Evolutionary conservation across 768 basidiomycete species (phyloP), one percentile per base, ranked within the genome.

Genomic region (Rhizopogon vinicolor): DNA sequence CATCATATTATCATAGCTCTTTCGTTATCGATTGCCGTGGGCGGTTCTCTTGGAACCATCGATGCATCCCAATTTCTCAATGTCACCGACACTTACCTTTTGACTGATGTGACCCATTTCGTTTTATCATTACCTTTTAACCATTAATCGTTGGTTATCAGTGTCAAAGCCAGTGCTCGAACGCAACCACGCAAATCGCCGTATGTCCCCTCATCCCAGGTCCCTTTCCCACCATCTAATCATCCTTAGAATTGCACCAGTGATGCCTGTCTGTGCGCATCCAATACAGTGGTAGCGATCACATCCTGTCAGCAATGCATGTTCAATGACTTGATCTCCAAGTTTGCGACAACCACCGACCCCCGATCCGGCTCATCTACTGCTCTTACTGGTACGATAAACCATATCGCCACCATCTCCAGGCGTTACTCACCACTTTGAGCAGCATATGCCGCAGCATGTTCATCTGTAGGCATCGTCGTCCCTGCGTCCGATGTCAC

Each of bases 221-320:
- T 22, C 10, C 25, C 8, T 3, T 5, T 28, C 22, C 5, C 5
- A 8, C 14, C 19, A 28, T 55, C 22, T 48, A 61, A 67, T 61
- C 63, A 43, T 13, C 68, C 74, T 41, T 56, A 76, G 63, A 67
- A 62, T 22, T 88, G 87, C 16, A 71, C 57, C 9, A 58, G 81
- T 58, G 68, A 78, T 35, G 56, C 58, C 18, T 90, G 88, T 65
- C 74, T 87, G 25, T 91, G 89, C 74, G 62, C 56, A 16, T 56
- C 68, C 13, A 63, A 56, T 7, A 78, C 78, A 3, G 74, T 82
- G 33, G 54, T 65, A 1, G 60, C 70, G 1, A 68, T 91, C 53
- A 68, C 74, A 2, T 49, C 62, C 35, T 87, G 87, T 70, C 79
- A 91, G 66, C 81, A 84, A 62, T 91, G 88, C 74, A 79, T 86